phyloP scores from a whole-genome alignment of 2,329 filamentous ascomycete genomes.

The Exophiala oligosperma region DNA sequence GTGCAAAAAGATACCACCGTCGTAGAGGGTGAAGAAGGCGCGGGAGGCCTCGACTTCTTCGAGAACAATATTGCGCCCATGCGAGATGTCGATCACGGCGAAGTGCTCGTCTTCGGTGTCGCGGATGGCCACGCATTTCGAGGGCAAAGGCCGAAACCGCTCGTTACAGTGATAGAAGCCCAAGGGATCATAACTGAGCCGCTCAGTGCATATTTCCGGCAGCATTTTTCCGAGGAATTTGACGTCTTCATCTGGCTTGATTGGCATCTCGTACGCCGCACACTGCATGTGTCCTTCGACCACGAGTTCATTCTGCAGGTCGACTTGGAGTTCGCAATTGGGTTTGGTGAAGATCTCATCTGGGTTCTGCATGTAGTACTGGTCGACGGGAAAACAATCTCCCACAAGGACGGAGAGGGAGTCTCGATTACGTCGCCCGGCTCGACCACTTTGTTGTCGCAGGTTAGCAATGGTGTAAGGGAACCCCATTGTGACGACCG shows the following conservation, averaged over 20 bases:
- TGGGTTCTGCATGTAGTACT: slow-evolving; percentile 96
- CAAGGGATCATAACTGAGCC: slow-evolving; percentile 69
- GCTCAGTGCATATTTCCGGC: slow-evolving; percentile 67
- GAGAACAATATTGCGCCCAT: slow-evolving; percentile 78
- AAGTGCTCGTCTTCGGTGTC: slow-evolving; percentile 92
- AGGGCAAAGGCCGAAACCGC: slow-evolving; percentile 81
- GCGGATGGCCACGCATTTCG: slow-evolving; percentile 79
- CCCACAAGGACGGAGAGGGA: slow-evolving; percentile 87
- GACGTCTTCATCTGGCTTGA: slow-evolving; percentile 72
- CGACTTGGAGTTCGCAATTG: slow-evolving; percentile 84
- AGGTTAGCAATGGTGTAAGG: slow-evolving; percentile 94
- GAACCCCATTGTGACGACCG: slow-evolving; percentile 90
- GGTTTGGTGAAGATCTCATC: slow-evolving; percentile 88
- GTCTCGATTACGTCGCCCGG: slow-evolving; percentile 88
- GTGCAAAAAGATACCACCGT: slow-evolving; percentile 94
- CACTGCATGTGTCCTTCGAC: slow-evolving; percentile 94
- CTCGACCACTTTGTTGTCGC: slow-evolving; percentile 89
- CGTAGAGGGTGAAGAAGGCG: slow-evolving; percentile 95
- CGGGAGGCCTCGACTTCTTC: slow-evolving; percentile 95
- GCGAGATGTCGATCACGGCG: slow-evolving; percentile 81
- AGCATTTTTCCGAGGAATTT: slow-evolving; percentile 79
- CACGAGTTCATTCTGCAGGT: slow-evolving; percentile 87
- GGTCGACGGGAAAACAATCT: slow-evolving; percentile 85
- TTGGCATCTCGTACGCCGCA: slow-evolving; percentile 91
- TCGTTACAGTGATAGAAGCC: slow-evolving; percentile 91